phyloP scores from a whole-genome alignment of 163 green algal species.

The Scenedesmus sp. region DNA sequence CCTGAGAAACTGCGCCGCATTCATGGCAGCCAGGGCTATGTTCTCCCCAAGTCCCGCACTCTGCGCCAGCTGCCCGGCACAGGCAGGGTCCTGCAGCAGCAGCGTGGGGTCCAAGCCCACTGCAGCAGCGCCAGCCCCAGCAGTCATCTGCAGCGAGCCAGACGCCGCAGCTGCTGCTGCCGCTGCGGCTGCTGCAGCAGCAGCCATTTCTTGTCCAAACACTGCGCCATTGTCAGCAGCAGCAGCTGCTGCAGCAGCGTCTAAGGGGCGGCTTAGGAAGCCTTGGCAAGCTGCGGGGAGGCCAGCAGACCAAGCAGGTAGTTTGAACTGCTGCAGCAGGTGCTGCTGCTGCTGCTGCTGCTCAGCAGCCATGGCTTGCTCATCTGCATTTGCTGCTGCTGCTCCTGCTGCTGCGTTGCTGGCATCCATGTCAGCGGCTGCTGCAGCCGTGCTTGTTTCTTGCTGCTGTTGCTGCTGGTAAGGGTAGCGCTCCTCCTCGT shows the following conservation, averaged over 20 bases:
- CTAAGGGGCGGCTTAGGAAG: neutral
- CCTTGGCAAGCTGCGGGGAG: neutral
- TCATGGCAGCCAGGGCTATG: conserved; percentile 9
- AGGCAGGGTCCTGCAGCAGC: conserved; percentile 14
- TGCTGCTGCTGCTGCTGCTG: neutral
- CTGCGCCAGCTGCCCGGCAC: neutral
- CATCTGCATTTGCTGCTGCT: neutral
- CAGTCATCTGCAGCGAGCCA: neutral
- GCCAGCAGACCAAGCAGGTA: neutral
- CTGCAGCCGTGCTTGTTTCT: neutral
- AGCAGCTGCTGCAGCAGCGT: conserved; percentile 5
- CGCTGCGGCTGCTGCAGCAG: neutral
- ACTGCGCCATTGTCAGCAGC: neutral
- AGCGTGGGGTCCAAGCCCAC: neutral
- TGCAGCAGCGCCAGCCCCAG: neutral
- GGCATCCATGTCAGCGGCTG: neutral
- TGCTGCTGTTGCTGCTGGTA: neutral
- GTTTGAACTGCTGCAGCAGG: neutral
- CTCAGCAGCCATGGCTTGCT: neutral
- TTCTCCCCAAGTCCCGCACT: conserved; percentile 14
- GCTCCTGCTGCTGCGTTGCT: neutral
- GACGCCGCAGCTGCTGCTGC: neutral
- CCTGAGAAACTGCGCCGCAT: conserved; percentile 24
- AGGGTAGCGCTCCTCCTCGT: neutral
- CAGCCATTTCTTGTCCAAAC: neutral